Base-by-base conservation (phyloP, 2,329 filamentous ascomycete genomes). In the Calycina marina region DNA sequence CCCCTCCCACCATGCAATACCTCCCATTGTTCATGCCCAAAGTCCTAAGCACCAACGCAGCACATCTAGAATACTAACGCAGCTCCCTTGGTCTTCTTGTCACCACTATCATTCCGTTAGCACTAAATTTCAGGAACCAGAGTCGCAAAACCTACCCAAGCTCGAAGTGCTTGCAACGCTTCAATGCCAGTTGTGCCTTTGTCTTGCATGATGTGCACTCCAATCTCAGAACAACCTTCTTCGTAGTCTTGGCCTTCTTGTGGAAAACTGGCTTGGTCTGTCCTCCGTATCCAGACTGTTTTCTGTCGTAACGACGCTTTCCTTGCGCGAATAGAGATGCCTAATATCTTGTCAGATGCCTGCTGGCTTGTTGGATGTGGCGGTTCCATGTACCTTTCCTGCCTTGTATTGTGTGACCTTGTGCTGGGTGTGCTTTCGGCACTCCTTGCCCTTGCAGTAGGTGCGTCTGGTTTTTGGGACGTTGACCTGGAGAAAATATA, bases 41-140 rank as follows among this genome's bases (percentile, higher is more conserved):
- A 34, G n/a, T n/a, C n/a, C n/a, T n/a, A 43, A 46, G 37, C 40
- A 39, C 40, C 34, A 40, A 41, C 37, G 43, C 38, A 40, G 35
- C 41, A 42, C 65, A 72, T 68, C 78, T 93, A 98, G 77, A 98
- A 98, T 58, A 98, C 90, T 59, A 98, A 77, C 66, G 90, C 90
- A 56, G 90, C 90, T 80, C 90, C 90, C 85, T 98, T 98, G 57
- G 90, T 98, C 84, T 98, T 98, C 86, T 98, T 98, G 80, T 98
- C 90, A 77, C 90, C 90, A 78, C 90, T 93, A 53, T 55, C 50
- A 36, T 40, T 38, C 36, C 30, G 55, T 70, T 58, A 70, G 62
- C 45, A 55, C n/a, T n/a, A n/a, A n/a, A n/a, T n/a, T n/a, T n/a
- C n/a, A n/a, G n/a, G n/a, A n/a, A n/a, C n/a, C n/a, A n/a, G 24